Percentiles rank a stretch among this genome's conserved stretches.
Conservation (phyloP, 2,329 filamentous ascomycete species). For the Aspergillus vadensis region DNA sequence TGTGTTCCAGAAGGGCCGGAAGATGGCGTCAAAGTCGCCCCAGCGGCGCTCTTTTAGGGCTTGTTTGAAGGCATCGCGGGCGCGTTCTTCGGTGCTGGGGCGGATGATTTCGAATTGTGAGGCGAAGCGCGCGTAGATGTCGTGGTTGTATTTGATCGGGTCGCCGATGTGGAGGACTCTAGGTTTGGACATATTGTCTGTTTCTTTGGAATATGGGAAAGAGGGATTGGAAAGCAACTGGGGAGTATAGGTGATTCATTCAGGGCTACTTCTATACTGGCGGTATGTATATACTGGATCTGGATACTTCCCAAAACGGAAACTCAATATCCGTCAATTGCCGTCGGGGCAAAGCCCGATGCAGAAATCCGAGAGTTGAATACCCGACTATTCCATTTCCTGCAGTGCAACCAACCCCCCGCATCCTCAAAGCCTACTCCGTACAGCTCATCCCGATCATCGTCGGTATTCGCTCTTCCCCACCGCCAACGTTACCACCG, state of each 20-base stretch:
- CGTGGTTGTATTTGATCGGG: constrained; percentile 52
- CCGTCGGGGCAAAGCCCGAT: constrained; percentile 11
- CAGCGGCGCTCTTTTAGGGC: constrained; percentile 46
- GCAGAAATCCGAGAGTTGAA: neutral
- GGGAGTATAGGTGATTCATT: neutral
- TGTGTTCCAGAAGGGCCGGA: constrained; percentile 65
- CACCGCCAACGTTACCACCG: constrained; percentile 3
- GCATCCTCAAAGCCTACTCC: too few relatives aligned
- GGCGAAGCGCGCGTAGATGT: constrained; percentile 45
- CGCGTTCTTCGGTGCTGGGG: constrained; percentile 37
- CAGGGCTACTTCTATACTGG: neutral
- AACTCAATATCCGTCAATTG: constrained; percentile 7
- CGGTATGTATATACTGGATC: neutral
- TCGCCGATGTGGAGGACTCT: constrained; percentile 50
- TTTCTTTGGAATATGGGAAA: too few relatives aligned
- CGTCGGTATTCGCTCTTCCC: neutral
- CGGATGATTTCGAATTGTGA: constrained; percentile 46
- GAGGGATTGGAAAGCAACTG: neutral
- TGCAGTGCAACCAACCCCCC: neutral
- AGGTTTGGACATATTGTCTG: constrained; percentile 39
- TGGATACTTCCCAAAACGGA: too few relatives aligned
- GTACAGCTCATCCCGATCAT: neutral
- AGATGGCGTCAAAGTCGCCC: constrained; percentile 50
- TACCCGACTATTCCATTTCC: neutral
- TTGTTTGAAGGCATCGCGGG: constrained; percentile 43